Conservation (phyloP, 805 yeast genomes). For the Ogataea angusta region DNA sequence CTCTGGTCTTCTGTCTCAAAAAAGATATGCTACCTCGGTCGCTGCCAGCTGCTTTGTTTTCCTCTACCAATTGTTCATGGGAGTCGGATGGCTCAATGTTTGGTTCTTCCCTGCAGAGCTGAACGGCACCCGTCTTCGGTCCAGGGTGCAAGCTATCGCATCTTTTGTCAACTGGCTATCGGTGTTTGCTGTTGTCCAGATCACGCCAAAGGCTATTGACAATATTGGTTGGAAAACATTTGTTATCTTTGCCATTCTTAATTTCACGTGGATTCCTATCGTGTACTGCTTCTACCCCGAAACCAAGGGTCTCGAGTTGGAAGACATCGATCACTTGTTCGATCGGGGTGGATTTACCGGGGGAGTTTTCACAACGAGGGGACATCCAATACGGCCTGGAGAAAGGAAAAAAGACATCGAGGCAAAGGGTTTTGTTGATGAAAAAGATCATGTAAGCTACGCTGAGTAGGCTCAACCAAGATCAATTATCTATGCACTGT, state of each 20-base stretch:
- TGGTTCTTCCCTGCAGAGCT: slow-evolving; percentile 69
- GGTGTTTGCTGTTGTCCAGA: slow-evolving; percentile 63
- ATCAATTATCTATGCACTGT: not conserved
- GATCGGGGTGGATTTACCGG: slow-evolving; percentile 9
- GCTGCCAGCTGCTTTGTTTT: slow-evolving; percentile 52
- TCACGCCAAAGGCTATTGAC: slow-evolving; percentile 53
- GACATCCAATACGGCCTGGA: not conserved
- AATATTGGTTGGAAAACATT: slow-evolving; percentile 61
- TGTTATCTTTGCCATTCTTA: slow-evolving; percentile 62
- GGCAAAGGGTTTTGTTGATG: not conserved
- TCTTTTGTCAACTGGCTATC: slow-evolving; percentile 68
- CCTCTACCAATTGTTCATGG: slow-evolving; percentile 40
- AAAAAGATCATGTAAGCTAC: not conserved
- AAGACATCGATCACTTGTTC: slow-evolving; percentile 65
- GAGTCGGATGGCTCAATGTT: slow-evolving; percentile 39
- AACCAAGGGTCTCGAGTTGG: slow-evolving; percentile 69
- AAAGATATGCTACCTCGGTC: slow-evolving; percentile 36
- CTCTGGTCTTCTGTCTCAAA: slow-evolving; percentile 10
- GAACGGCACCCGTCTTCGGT: slow-evolving; percentile 62
- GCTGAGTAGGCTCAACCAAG: not conserved
- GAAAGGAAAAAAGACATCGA: not conserved
- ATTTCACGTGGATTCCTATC: slow-evolving; percentile 56
- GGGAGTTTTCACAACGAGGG: not conserved
- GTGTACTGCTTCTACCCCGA: slow-evolving; percentile 70
- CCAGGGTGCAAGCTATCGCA: slow-evolving; percentile 56